Evolutionary conservation across 768 basidiomycete species (phyloP).

Genomic region (Boletus huronensis): DNA sequence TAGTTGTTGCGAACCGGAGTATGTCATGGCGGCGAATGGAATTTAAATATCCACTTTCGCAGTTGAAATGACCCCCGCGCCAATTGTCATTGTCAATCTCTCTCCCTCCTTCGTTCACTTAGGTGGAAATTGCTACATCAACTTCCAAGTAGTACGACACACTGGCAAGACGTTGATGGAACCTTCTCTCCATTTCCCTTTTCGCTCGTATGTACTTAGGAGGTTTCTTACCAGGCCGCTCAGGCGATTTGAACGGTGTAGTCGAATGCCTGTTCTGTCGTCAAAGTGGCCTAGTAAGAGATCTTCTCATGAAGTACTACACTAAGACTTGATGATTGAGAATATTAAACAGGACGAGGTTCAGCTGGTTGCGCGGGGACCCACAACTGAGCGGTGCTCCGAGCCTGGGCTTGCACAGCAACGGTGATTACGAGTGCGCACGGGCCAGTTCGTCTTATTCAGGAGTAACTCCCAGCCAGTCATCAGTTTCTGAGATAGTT

Average conservation of each 20-base stretch:
- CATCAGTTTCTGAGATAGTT: neutral
- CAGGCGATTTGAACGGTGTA: neutral
- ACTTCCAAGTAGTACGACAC: neutral
- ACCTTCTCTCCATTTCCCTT: neutral
- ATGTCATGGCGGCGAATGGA: neutral
- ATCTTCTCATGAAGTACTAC: neutral
- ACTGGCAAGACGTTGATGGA: neutral
- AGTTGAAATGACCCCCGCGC: neutral
- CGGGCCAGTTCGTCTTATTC: slow-evolving; percentile 9
- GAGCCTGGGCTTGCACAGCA: slow-evolving; percentile 1
- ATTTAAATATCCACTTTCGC: neutral
- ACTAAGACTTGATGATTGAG: neutral
- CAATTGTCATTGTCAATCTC: neutral
- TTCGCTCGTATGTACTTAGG: neutral
- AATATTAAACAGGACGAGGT: neutral
- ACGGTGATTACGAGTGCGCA: slow-evolving; percentile 9
- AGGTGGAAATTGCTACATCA: neutral
- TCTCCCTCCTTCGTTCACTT: neutral
- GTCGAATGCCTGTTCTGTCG: neutral
- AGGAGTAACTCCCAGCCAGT: neutral
- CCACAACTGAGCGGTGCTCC: neutral
- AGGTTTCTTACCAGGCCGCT: slow-evolving; percentile 6
- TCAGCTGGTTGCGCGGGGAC: neutral
- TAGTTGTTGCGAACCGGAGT: neutral
- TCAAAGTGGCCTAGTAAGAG: slow-evolving; percentile 5